These are phyloP conservation scores for Plasmodium gallinaceum DNA, from an alignment of 169 alveolate genomes.

Conservation along the genomic window DNA sequence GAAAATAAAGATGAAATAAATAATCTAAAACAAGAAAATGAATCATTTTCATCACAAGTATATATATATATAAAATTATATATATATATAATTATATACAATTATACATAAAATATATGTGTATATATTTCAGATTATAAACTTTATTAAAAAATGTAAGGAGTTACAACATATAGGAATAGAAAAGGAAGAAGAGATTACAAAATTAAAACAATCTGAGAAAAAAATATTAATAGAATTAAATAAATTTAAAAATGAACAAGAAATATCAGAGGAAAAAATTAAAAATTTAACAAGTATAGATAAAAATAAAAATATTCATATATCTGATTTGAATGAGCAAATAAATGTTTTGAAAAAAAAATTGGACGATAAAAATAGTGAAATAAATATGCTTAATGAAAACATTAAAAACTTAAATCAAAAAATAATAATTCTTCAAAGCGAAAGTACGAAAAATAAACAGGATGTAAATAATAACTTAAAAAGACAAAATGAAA, in stretches of 20 bases:
- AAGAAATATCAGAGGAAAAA: constrained; percentile 19
- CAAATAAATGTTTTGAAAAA: constrained; percentile 18
- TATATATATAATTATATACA: not conserved
- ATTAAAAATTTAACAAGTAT: constrained; percentile 9
- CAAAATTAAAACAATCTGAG: constrained; percentile 17
- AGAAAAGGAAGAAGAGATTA: constrained; percentile 24
- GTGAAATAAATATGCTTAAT: constrained; percentile 19
- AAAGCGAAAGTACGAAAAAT: constrained; percentile 35
- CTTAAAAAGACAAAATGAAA: constrained; percentile 41
- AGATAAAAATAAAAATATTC: constrained; percentile 7
- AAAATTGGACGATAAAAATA: constrained; percentile 22
- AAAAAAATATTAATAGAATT: constrained; percentile 25
- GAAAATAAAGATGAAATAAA: constrained; percentile 59
- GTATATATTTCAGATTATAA: constrained; percentile 17
- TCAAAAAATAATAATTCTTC: constrained; percentile 19
- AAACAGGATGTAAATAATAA: constrained; percentile 41
- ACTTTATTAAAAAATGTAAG: constrained; percentile 53
- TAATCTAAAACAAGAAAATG: constrained; percentile 47
- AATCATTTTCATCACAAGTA: constrained; percentile 52
- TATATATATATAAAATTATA: not conserved
- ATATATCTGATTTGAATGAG: constrained; percentile 1
- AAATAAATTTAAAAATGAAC: constrained; percentile 22
- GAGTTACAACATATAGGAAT: constrained; percentile 34
- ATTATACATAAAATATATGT: not conserved
- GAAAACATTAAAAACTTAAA: constrained; percentile 5